These are phyloP conservation scores for Cercospora sp. DNA, from an alignment of 2,329 filamentous ascomycete genomes.

Conservation along the genomic window DNA sequence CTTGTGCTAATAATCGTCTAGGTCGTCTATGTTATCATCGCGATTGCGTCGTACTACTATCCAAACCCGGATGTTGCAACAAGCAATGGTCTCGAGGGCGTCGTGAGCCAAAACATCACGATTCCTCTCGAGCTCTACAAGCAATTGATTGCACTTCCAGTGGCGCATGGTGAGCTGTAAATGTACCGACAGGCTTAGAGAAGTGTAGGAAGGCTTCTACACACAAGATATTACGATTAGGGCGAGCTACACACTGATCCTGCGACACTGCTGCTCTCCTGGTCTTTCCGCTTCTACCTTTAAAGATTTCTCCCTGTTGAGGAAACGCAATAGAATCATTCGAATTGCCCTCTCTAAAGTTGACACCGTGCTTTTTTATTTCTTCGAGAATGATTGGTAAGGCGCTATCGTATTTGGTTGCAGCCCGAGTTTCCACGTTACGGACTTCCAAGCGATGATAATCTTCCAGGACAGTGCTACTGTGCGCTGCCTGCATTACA, in stretches of 20 bases:
- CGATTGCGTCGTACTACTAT: conserved; percentile 63
- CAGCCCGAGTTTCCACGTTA: not conserved
- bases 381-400: not conserved
- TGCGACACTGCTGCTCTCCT: not conserved
- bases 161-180: conserved; percentile 9
- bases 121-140: conserved; percentile 26
- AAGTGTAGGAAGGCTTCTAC: not conserved
- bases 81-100: conserved; percentile 21
- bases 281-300: not conserved
- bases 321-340: not conserved
- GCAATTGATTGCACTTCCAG: conserved; percentile 20
- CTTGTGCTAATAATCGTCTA: conserved; percentile 7
- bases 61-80: conserved; percentile 49
- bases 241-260: not conserved
- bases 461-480: not conserved
- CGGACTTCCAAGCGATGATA: not conserved
- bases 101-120: conserved; percentile 20
- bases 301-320: not conserved
- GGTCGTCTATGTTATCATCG: conserved; percentile 65
- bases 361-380: not conserved
- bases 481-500: not conserved
- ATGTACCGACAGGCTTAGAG: not conserved
- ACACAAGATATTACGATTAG: not conserved
- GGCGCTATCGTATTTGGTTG: not conserved
- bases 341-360: not conserved